Conservation (phyloP, 106 monocot species). For the Dioscorea alata region DNA sequence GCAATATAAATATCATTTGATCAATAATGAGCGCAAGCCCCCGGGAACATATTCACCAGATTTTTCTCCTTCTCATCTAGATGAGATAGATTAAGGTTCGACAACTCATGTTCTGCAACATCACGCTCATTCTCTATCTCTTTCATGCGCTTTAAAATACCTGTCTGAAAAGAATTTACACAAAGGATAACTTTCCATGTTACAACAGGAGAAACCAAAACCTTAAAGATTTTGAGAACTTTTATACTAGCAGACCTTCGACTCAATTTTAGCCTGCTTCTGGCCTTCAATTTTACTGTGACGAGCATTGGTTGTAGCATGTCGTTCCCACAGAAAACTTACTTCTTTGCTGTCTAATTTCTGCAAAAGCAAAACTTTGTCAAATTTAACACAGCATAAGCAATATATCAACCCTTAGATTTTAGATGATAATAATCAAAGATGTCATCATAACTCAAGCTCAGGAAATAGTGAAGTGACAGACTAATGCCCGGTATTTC, state of each 20-base stretch:
- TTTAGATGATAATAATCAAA: no score
- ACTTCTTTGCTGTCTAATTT: conserved; percentile 68
- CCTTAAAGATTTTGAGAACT: no score
- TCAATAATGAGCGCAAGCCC: conserved; percentile 1
- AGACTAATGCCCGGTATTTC: no score
- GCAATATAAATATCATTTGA: neutral
- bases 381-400: no score
- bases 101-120: conserved; percentile 62
- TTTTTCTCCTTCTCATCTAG: conserved; percentile 83
- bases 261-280: conserved; percentile 55
- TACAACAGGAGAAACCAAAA: no score
- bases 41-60: conserved; percentile 33
- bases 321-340: conserved; percentile 58
- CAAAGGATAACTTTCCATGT: no score
- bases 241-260: conserved; percentile 38
- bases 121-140: conserved; percentile 70
- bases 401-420: no score
- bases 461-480: no score
- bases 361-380: conserved; percentile 26
- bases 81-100: conserved; percentile 62
- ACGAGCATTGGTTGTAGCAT: conserved; percentile 39
- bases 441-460: no score
- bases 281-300: conserved; percentile 77
- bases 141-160: conserved; percentile 51
- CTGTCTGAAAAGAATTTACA: conserved; percentile 34